Conservation (phyloP, 257 asterid genomes). For the Solanum piurae region DNA sequence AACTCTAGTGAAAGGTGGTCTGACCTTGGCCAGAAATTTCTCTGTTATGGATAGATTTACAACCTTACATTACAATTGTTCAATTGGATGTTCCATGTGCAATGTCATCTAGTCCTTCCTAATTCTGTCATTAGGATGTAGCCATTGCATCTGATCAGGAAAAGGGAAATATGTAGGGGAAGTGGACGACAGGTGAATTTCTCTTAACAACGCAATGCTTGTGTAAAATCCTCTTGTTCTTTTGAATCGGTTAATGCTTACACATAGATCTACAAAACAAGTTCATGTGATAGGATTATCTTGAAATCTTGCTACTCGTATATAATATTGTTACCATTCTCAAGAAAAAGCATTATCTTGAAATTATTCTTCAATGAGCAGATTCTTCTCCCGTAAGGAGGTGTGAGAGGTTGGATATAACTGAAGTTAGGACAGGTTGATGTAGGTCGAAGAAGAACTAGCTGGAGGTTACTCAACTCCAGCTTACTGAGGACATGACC, state of each 20-base stretch:
- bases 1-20: neutral
- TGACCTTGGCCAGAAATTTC: neutral
- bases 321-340: neutral
- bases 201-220: neutral
- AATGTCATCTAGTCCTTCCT: neutral
- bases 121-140: neutral
- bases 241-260: neutral
- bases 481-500: neutral
- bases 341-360: neutral
- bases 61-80: neutral
- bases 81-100: neutral
- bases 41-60: neutral
- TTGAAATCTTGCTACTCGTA: neutral
- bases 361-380: neutral
- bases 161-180: neutral
- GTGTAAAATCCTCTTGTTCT: neutral
- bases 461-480: neutral
- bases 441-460: neutral
- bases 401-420: neutral
- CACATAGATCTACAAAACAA: neutral
- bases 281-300: neutral
- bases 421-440: neutral
- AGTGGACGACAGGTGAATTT: neutral
- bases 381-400: neutral
- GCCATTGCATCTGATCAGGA: neutral